Evolutionary conservation across 1,139 yeast genomes (phyloP), one percentile per base, ranked within the genome.

Genomic region (Pneumocystis sp.): DNA sequence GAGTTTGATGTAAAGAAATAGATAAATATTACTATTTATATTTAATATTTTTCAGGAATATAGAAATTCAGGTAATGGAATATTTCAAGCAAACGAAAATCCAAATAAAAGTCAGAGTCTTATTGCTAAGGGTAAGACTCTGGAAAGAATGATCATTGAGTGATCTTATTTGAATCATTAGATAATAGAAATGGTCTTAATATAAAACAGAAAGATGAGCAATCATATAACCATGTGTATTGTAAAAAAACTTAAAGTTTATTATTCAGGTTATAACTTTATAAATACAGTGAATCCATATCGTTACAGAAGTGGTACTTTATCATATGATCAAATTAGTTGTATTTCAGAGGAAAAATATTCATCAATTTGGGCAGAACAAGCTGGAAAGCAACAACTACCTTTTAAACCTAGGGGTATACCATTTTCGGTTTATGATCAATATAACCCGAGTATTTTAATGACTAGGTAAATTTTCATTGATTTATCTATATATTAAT

Each of bases 391-490:
- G 7, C 68, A 66, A 42, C 67, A 66, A 15, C 40, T 40, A 17
- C 68, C 68, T 21, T 56, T 78, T 44, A 79, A 77, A 40, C 80
- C 81, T 3, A 73, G 81, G 25, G 80, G 77, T 40, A 70, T 76
- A 31, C 77, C 78, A 1, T 76, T 74, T 29, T 69, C 71, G n/a
- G 71, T 70, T 21, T 66, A 69, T 12, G 78, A 75, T 65, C 77
- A 77, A 1, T 73, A 74, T 64, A 75, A 74, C 62, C 71, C 71
- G 17, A 70, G 73, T 12, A 72, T 74, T n/a, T 70, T 74, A 29
- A 71, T 76, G 70, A 71, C 66, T 19, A 66, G 62, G 57, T 50
- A 5, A 25, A 5, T 4, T 40, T 65, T 61, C 60, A 42, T 42
- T 12, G 19, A 44, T 25, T 6, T 21, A 15, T 34, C 10, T n/a